Base-by-base conservation (phyloP, 306 rosid species). In the Citrullus colocynthis region DNA sequence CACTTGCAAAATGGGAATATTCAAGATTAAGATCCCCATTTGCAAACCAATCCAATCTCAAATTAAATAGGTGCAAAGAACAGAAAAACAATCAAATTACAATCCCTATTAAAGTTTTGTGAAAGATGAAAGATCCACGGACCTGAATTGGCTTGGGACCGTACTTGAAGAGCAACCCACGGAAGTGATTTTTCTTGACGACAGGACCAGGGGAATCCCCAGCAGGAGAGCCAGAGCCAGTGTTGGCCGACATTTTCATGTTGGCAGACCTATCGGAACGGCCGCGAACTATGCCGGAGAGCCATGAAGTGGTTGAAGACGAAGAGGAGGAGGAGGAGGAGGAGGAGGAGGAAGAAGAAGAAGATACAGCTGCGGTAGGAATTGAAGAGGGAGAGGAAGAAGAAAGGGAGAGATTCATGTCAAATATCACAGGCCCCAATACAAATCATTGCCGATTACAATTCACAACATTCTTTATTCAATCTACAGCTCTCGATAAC, bases 91-190 rank as follows among this genome's bases (percentile, higher is more conserved):
- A 7, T 44, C 32, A 2, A 2, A 65, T 65, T 18, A 39, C 36
- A 45, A 20, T 10, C 55, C 74, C 36, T 5, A 69, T 14, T 7
- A 49, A 81, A 79, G 21, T 15, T 12, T 15, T 42, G 69, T 62
- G 58, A 3, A 57, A 30, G 2, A 57, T 32, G 30, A 51, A 24
- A 62, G 76, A 45, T 34, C 63, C 51, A 77, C 87, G 41, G 44
- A 96, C 99, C 99, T 96, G 98, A 86, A 91, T 85, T 74, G 99
- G 80, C 78, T 92, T 87, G 52, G 98, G 93, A 28, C 99, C 99
- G 80, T 96, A 96, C 92, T 92, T 96, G 85, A 96, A 96, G 20
- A 96, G 85, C 76, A 76, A 88, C 2, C 99, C 98, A 39, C 93
- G 93, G 87, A 84, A 86, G 80, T 92, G 93, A 77, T 88, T 92